phyloP scores from a whole-genome alignment of 768 basidiomycete species.

The Boletus rubropictus region DNA sequence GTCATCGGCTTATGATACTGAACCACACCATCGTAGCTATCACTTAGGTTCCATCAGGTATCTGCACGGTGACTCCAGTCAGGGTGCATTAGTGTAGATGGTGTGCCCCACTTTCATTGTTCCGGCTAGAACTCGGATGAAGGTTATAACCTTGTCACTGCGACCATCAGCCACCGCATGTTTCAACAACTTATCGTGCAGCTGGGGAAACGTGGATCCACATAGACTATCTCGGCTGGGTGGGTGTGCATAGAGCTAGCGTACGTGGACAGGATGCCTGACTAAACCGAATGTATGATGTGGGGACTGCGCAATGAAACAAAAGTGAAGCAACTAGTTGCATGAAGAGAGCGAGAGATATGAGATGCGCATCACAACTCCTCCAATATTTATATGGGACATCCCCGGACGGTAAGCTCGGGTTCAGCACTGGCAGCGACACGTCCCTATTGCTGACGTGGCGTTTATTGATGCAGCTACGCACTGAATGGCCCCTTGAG shows the following conservation, averaged over 20 bases:
- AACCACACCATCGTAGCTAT: constrained; percentile 5
- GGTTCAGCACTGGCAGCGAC: too few relatives aligned
- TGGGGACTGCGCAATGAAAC: too few relatives aligned
- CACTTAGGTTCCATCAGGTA: constrained; percentile 10
- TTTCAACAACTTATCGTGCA: too few relatives aligned
- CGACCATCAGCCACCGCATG: not conserved
- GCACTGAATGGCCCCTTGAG: too few relatives aligned
- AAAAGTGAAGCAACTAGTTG: too few relatives aligned
- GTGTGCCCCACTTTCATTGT: not conserved
- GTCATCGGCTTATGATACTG: not conserved
- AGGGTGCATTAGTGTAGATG: not conserved
- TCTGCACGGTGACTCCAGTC: not conserved
- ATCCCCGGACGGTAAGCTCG: too few relatives aligned
- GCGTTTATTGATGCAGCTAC: too few relatives aligned
- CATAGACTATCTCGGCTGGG: not conserved
- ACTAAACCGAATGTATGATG: too few relatives aligned
- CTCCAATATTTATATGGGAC: too few relatives aligned
- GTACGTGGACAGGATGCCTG: not conserved
- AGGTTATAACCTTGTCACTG: not conserved
- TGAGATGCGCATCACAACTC: too few relatives aligned
- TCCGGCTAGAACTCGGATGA: not conserved
- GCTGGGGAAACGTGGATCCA: not conserved
- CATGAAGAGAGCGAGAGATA: too few relatives aligned
- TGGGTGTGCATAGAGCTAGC: not conserved
- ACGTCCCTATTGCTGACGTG: too few relatives aligned